phyloP scores from a whole-genome alignment of 768 basidiomycete genomes.

The Phaeolepiota aurea region DNA sequence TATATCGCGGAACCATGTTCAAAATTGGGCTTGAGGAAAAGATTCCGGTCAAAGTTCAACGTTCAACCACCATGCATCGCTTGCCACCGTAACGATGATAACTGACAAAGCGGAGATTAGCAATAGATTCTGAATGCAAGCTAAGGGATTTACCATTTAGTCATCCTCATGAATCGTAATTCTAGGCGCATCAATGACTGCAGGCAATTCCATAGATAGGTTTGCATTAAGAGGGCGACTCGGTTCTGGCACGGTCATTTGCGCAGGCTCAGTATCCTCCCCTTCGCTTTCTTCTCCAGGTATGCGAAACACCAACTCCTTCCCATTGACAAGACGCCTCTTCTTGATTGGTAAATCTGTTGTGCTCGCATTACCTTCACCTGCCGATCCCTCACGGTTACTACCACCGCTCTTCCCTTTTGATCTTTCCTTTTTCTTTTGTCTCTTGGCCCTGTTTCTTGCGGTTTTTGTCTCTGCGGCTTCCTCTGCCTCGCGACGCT shows the following conservation, averaged over 20 bases:
- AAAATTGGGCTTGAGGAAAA: too few relatives aligned
- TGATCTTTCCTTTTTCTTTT: slow-evolving; percentile 80
- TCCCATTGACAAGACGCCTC: slow-evolving; percentile 71
- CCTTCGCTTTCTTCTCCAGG: slow-evolving; percentile 33
- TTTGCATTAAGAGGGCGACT: not conserved
- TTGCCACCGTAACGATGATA: too few relatives aligned
- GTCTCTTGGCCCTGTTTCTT: slow-evolving; percentile 90
- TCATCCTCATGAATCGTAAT: slow-evolving; percentile 48
- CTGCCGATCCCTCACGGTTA: slow-evolving; percentile 12
- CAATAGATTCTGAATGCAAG: too few relatives aligned
- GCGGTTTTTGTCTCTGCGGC: slow-evolving; percentile 81
- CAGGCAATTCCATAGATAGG: slow-evolving; percentile 7
- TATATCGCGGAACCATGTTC: too few relatives aligned
- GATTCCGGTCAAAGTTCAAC: too few relatives aligned
- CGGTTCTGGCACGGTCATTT: slow-evolving; percentile 3
- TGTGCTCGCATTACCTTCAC: slow-evolving; percentile 13
- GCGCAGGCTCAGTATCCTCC: slow-evolving; percentile 17
- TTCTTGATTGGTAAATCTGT: slow-evolving; percentile 59
- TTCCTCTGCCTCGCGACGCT: slow-evolving; percentile 63
- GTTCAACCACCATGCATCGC: too few relatives aligned
- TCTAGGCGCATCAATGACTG: slow-evolving; percentile 23
- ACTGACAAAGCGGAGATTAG: too few relatives aligned
- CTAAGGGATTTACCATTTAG: slow-evolving; percentile 11
- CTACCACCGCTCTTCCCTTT: slow-evolving; percentile 32
- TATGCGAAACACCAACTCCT: slow-evolving; percentile 49